Base-by-base conservation (phyloP, 106 monocot genomes). In the Triglochin maritima region DNA sequence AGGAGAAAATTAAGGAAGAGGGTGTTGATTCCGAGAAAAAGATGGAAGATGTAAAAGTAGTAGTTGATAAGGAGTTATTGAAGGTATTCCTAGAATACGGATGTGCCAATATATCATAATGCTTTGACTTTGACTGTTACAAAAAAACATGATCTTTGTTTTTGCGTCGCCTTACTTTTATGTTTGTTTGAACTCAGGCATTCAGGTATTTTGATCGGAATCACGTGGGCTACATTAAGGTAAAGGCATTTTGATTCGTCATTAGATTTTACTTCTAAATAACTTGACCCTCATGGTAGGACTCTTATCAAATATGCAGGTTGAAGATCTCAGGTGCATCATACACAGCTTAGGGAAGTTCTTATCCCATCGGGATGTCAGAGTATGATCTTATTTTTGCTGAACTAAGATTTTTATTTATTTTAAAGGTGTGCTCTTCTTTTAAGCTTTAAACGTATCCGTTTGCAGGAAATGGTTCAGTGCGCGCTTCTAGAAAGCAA, bases 301-400 rank as follows among this genome's bases (percentile, higher is more conserved):
- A 29, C 29, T 29, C 29, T 29, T 29, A 29, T 64, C 14, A 49
- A n/a, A 3, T 12, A 67, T 70, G 53, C 74, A 90, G 95, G 88
- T 92, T 51, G 91, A 98, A 47, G 96, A 98, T 73, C 65, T 98
- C 68, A 85, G 91, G 77, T 84, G 85, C 55, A 77, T 98, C 55
- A 75, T 98, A 55, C 91, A 91, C 69, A 86, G 84, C 66, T 67
- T 98, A 62, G 96, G 96, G 55, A 88, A 84, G 77, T 98, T 86
- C 60, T 71, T 92, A 13, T 81, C 88, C 13, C 74, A 92, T 43
- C 78, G 86, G 57, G 88, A 92, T 77, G 86, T 98, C 60, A 98
- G 91, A 88, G 91, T 92, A 64, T 14, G 12, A 70, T 80, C 8
- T 12, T 7, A n/a, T 78, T 66, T 17, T 14, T 3, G 14, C 17